Evolutionary conservation across 164 flowering plant genomes (phyloP).

Genomic region (Nymphaea thermarum): DNA sequence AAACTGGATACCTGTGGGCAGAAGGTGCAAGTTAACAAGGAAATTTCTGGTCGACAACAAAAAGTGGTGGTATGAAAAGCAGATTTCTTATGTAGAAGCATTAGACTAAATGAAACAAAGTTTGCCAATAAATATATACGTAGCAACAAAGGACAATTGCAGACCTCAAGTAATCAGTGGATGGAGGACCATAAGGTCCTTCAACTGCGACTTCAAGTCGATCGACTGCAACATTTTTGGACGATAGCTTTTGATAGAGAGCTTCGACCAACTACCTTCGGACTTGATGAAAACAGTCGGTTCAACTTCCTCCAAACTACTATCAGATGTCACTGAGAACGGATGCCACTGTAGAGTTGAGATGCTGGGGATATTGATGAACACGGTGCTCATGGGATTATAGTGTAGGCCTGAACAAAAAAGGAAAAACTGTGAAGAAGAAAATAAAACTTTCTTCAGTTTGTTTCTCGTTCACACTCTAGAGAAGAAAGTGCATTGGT

Average conservation of each 20-base stretch:
- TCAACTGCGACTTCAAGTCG: slow-evolving; percentile 61
- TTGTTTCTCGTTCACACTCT: too few relatives aligned
- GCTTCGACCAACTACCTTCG: slow-evolving; percentile 62
- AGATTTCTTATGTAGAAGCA: too few relatives aligned
- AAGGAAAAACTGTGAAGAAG: neutral
- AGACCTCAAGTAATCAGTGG: slow-evolving; percentile 52
- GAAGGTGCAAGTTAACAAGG: too few relatives aligned
- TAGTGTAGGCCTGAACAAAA: slow-evolving; percentile 34
- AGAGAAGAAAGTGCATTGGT: too few relatives aligned
- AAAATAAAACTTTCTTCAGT: too few relatives aligned
- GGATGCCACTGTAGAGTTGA: slow-evolving; percentile 84
- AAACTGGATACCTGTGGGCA: too few relatives aligned
- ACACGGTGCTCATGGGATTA: slow-evolving; percentile 42
- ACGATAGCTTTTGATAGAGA: slow-evolving; percentile 42
- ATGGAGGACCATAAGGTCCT: slow-evolving; percentile 87
- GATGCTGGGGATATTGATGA: slow-evolving; percentile 46
- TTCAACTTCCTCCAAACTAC: slow-evolving; percentile 41
- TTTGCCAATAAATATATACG: too few relatives aligned
- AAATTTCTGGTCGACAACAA: too few relatives aligned
- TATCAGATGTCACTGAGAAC: slow-evolving; percentile 48
- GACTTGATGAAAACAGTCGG: slow-evolving; percentile 43
- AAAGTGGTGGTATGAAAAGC: too few relatives aligned
- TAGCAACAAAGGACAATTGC: neutral
- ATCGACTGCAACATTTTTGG: slow-evolving; percentile 14
- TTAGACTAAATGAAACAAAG: too few relatives aligned